Evolutionary conservation across 148 eudicot genomes (phyloP), one percentile per base, ranked within the genome.

Genomic region (Arbutus unedo): DNA sequence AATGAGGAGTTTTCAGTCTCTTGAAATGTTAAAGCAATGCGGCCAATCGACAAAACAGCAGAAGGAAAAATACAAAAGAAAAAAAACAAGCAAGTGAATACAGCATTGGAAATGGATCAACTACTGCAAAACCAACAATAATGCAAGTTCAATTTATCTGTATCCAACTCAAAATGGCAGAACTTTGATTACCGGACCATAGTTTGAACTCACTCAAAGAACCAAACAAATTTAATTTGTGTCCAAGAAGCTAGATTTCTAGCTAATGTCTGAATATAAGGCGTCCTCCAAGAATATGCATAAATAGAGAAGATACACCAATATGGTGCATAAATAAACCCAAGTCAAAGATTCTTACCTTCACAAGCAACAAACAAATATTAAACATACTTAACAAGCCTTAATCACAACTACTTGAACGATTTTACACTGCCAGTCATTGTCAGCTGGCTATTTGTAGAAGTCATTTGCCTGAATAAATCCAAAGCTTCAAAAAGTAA

Each of bases 1-100:
- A 56, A 25, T 43, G 23, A 47, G n/a, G 38, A 81, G 76, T 74
- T 76, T 14, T 81, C 45, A 82, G 51, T 70, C 76, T 51, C 74
- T 57, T 45, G 16, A 13, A 77, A 53, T 77, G 23, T 16, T 25
- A 14, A 51, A 25, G 44, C 44, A 76, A 23, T 74, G 41, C 38
- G 38, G 47, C 45, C 45, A 4, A 68, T 68, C 45, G 3, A 38
- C 73, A 68, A 31, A 31, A 68, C 18, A 68, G 45, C 16, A 18
- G 45, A 8, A 64, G 3, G 68, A 9, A 8, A 15, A 60, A n/a
- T 31, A 60, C 25, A 60, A 60, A 15, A 18, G 25, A 60, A 18
- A 18, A 13, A 68, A 68, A 6, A 68, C 21, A 31, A 68, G 14
- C 31, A 76, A 76, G 21, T 18, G 15, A 23, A 76, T 51, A 51